Base-by-base conservation (phyloP, 1,284 basidiomycete species). In the Tranzscheliella williamsii region DNA sequence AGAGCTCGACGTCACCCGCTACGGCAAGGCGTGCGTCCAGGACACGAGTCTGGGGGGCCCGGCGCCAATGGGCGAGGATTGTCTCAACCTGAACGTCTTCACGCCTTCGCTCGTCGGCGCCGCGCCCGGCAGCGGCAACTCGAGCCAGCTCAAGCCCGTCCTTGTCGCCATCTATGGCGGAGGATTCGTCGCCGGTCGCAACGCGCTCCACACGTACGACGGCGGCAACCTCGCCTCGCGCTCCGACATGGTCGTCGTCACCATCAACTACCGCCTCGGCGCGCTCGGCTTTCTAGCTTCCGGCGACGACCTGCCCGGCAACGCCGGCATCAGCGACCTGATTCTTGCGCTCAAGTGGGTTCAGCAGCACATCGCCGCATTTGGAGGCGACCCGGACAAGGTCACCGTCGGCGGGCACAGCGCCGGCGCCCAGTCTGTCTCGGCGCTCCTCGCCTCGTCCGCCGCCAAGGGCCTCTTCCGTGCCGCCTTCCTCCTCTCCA, bases 341-440 rank as follows among this genome's bases (percentile, higher is more conserved):
- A 65, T 73, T 20, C 38, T 63, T 1, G 74, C 71, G 12, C 63
- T 76, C 22, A 46, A 65, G 35, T 89, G 87, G 77, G 77, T 92
- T 55, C 81, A 84, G 49, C 79, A 79, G 21, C 82, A 79, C 38
- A 76, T 79, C 31, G 40, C 55, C 3, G 82, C 83, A 18, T 88
- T 92, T 64, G 89, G 89, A 6, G 91, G 89, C 9, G 78, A 82
- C 54, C 58, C 66, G 2, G 27, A 82, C 2, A 84, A 83, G 55
- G 84, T 95, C 62, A 92, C 90, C 0, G 68, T 95, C 24, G 89
- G 89, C 22, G 92, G 92, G 5, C 90, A 95, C 76, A 90, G 88
- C 71, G 85, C 85, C 22, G 92, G 92, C 36, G 91, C 87, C 3
- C 29, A 57, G 41, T 52, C 48, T 23, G 37, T 67, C 9, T 32